These are phyloP conservation scores for Geosmithia flava DNA, from an alignment of 2,329 filamentous ascomycete species.

Conservation along the genomic window DNA sequence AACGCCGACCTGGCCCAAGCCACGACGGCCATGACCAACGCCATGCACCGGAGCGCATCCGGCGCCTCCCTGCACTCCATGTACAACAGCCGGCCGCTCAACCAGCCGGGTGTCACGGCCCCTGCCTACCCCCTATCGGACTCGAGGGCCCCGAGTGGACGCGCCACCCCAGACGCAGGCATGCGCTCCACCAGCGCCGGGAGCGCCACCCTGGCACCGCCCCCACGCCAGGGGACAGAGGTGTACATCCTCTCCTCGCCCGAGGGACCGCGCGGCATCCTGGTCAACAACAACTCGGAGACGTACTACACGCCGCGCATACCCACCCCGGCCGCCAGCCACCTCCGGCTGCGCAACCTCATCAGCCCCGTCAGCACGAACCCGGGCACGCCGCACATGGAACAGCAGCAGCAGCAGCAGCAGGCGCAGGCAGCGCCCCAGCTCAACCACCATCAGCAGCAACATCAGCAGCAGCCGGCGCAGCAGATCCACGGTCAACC, in stretches of 20 bases:
- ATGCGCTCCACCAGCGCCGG: conserved; percentile 17
- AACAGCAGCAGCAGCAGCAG: conserved; percentile 6
- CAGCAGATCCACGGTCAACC: conserved; percentile 9
- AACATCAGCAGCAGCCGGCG: conserved; percentile 5
- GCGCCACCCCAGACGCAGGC: conserved; percentile 31
- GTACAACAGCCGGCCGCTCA: conserved; percentile 14
- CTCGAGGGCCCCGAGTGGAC: conserved; percentile 29
- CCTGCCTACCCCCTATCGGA: conserved; percentile 19
- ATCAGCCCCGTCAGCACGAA: not conserved
- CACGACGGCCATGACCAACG: conserved; percentile 26
- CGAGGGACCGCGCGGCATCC: conserved; percentile 42
- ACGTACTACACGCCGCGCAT: conserved; percentile 37
- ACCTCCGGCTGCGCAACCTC: conserved; percentile 12
- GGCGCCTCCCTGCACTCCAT: conserved; percentile 31
- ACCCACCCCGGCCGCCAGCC: conserved; percentile 10
- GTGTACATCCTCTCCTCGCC: conserved; percentile 52
- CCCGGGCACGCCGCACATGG: not conserved
- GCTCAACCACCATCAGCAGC: conserved; percentile 7
- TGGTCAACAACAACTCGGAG: conserved; percentile 39
- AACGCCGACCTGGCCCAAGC: conserved; percentile 31
- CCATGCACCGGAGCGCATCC: conserved; percentile 36
- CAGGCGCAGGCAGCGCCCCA: not conserved
- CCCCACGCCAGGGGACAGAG: conserved; percentile 23
- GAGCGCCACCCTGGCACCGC: conserved; percentile 10
- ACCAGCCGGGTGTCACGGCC: conserved; percentile 28